phyloP scores from a whole-genome alignment of 2,329 filamentous ascomycete species.

The Xylaria sp. region DNA sequence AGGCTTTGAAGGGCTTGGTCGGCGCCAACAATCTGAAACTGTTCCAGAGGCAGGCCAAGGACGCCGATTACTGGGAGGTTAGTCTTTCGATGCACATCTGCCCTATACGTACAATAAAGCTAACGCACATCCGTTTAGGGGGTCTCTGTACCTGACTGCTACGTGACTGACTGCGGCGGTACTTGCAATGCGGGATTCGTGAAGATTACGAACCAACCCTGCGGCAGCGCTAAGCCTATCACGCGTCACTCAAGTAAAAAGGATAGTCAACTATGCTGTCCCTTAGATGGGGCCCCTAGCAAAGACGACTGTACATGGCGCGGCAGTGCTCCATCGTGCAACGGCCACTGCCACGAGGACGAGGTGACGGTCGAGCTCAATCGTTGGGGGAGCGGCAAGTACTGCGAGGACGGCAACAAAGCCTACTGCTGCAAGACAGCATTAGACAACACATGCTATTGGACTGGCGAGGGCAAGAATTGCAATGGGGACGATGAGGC shows the following conservation, averaged over 20 bases:
- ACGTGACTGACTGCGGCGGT: slow-evolving; percentile 19
- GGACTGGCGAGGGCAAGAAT: not conserved
- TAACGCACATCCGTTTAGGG: not conserved
- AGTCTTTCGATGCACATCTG: not conserved
- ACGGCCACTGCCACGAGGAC: slow-evolving; percentile 19
- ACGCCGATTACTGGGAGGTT: slow-evolving; percentile 3
- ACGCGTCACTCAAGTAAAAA: not conserved
- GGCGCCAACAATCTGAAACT: not conserved
- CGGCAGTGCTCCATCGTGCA: slow-evolving; percentile 11
- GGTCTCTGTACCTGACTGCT: not conserved
- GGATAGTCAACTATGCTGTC: slow-evolving; percentile 4
- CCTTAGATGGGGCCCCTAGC: slow-evolving; percentile 5
- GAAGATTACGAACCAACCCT: not conserved
- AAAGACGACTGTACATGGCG: slow-evolving; percentile 13
- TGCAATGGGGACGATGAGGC: slow-evolving; percentile 12
- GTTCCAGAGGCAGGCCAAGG: not conserved
- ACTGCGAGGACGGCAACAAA: slow-evolving; percentile 23
- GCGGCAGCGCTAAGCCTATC: slow-evolving; percentile 1
- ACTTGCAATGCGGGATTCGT: slow-evolving; percentile 13
- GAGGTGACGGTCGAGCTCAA: slow-evolving; percentile 16
- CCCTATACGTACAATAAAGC: not conserved
- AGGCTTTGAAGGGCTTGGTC: not conserved
- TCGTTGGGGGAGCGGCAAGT: slow-evolving; percentile 11
- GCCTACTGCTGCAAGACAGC: slow-evolving; percentile 14
- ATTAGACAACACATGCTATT: slow-evolving; percentile 5